A percentile compares a stretch with the other conserved stretches of the same genome.
These are phyloP conservation scores for Micractinium conductrix DNA, from an alignment of 139 green algal genomes.

Conservation along the genomic window DNA sequence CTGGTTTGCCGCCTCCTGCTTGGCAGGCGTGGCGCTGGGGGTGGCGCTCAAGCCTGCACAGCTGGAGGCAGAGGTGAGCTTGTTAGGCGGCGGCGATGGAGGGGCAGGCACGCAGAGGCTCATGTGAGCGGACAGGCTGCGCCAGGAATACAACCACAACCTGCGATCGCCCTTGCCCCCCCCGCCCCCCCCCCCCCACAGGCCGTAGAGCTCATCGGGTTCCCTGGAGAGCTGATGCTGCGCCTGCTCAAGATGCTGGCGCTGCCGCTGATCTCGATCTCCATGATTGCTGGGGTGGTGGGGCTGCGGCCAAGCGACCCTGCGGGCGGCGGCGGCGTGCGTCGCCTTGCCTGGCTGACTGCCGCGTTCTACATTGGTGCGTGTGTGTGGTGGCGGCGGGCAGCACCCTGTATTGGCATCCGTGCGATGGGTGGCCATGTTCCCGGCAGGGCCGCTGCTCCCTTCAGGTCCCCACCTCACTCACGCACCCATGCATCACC, in stretches of 20 bases:
- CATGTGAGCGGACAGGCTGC: too few relatives aligned
- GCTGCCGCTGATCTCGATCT: constrained; percentile 56
- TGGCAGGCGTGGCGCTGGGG: constrained; percentile 11
- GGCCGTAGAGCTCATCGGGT: constrained; percentile 45
- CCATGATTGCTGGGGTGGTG: constrained; percentile 59
- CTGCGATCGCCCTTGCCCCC: too few relatives aligned
- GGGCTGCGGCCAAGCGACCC: constrained; percentile 24
- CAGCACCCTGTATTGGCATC: neutral
- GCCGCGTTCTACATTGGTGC: constrained; percentile 43
- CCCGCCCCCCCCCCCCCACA: neutral
- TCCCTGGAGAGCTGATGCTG: constrained; percentile 65
- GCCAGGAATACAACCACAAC: too few relatives aligned
- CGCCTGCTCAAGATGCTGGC: constrained; percentile 63
- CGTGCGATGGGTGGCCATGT: neutral
- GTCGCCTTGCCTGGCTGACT: constrained; percentile 32
- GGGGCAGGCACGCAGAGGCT: too few relatives aligned
- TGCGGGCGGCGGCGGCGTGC: neutral
- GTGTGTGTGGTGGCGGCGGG: neutral
- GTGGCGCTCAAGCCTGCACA: constrained; percentile 21
- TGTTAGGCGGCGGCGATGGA: too few relatives aligned
- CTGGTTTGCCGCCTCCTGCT: too few relatives aligned
- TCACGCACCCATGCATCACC: neutral
- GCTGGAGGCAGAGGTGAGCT: neutral
- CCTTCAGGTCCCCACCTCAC: too few relatives aligned
- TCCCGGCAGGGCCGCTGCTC: too few relatives aligned